phyloP scores from a whole-genome alignment of 768 basidiomycete species.

The Termitomyces sp. region DNA sequence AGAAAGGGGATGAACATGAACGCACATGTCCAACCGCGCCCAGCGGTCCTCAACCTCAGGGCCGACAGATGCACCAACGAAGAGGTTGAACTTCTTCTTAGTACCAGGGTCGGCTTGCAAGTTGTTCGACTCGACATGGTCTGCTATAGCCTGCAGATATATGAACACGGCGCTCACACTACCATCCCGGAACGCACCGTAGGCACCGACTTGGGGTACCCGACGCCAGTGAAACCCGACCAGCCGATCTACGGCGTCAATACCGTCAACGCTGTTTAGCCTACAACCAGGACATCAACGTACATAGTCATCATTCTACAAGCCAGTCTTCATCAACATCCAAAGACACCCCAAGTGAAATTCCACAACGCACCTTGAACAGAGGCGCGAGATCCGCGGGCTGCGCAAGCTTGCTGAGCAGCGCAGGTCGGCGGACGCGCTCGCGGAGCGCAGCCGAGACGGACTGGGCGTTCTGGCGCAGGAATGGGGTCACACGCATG shows the following conservation, averaged over 20 bases:
- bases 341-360: not conserved
- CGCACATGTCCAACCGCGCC: constrained; percentile 44
- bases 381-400: constrained; percentile 37
- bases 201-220: constrained; percentile 44
- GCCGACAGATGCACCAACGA: constrained; percentile 44
- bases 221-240: constrained; percentile 50
- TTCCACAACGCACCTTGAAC: constrained; percentile 31
- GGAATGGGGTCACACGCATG: constrained; percentile 28
- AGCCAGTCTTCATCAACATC: not conserved
- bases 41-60: constrained; percentile 49
- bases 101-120: constrained; percentile 39
- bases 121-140: constrained; percentile 39
- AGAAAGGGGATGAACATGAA: not conserved
- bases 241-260: constrained; percentile 37
- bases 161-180: not conserved
- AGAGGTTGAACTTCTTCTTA: constrained; percentile 45
- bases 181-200: constrained; percentile 26
- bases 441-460: constrained; percentile 36
- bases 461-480: constrained; percentile 22
- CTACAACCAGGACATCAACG: constrained; percentile 12
- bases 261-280: not conserved
- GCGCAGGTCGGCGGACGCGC: constrained; percentile 37
- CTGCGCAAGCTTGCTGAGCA: constrained; percentile 31
- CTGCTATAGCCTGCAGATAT: constrained; percentile 37
- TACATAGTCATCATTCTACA: constrained; percentile 45